Base-by-base conservation (phyloP, 345 rosid species). In the Lepidium didymum region DNA sequence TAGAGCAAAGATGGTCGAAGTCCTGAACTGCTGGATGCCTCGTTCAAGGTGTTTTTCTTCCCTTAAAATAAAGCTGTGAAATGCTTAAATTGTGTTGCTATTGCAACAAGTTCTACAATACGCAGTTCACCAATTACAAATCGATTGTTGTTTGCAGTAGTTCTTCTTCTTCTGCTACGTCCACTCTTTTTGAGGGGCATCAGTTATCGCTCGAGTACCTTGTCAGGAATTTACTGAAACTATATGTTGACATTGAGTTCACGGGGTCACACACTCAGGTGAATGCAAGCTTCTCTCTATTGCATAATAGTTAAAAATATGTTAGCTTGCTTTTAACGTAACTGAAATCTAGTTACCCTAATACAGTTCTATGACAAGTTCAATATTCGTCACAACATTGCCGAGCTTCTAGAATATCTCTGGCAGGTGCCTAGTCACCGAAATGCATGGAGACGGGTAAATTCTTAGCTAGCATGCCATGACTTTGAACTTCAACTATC, bases 351-450 rank as follows among this genome's bases (percentile, higher is more conserved):
- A 47, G 49, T 72, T 29, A 21, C 18, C 67, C 67, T 58, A 64
- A 21, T 79, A 77, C 90, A 95, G 99, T 95, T 95, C 74, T 95
- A 87, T 75, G 99, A 95, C 85, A 95, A 95, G 82, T 95, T 95
- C 76, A 86, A 89, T 79, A 95, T 95, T 74, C 89, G 96, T 21
- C 97, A 95, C 82, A 91, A 95, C 80, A 95, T 95, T 60, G 93
- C 97, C 8, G 99, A 95, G 73, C 99, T 95, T 71, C 87, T 95
- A 10, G 96, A 95, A 76, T 95, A 94, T 79, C 83, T 94, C 18
- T 91, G 99, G 99, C 96, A 91, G 70, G 99, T 94, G 64, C 99
- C 97, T 62, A 86, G 96, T 84, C 99, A 94, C 77, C 90, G 96
- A 56, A 89, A 86, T 82, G 86, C 91, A 34, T 94, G 99, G 99